Base-by-base conservation (phyloP, 768 basidiomycete species). In the Suillus hirtellus region DNA sequence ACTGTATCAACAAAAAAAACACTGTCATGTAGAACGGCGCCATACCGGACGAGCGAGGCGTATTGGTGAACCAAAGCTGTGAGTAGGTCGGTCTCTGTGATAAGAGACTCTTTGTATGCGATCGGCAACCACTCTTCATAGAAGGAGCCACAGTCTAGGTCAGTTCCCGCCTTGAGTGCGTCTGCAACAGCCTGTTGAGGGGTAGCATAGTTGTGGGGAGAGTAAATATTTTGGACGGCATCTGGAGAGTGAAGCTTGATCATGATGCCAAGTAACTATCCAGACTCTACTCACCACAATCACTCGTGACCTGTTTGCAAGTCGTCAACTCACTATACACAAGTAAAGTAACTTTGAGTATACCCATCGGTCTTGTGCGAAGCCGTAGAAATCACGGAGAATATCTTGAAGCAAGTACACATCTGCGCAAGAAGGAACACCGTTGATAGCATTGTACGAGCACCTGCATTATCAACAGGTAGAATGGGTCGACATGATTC, bases 401-500 rank as follows among this genome's bases (percentile, higher is more conserved):
- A 87, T 70, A 37, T 76, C 75, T 68, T 86, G 83, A 38, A 87
- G 75, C 35, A 87, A 75, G 67, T 81, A 86, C 1, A 79, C 76
- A 67, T 78, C 80, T 24, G 83, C 85, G 67, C 86, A 87, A 1
- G 82, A 77, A 4, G 86, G 85, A 37, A 86, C 71, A 2, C 86
- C 86, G 63, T 86, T 86, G 21, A 87, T 83, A 11, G 84, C 80
- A 64, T 86, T 87, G 69, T 86, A 87, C 65, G 81, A 83, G 76
- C 85, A 87, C 67, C 67, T 64, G 12, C 17, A 37, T 60, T 9
- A 63, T 38, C 4, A 58, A 27, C 15, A 27, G 24, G n/a, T 24
- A 15, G 15, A 24, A 9, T 53, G 27, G 9, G 46, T 64, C 27
- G 49, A 19, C 17, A 10, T 12, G 55, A 27, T 19, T 9, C 17